phyloP scores from a whole-genome alignment of 2,329 filamentous ascomycete genomes.

The Alternaria sp. region DNA sequence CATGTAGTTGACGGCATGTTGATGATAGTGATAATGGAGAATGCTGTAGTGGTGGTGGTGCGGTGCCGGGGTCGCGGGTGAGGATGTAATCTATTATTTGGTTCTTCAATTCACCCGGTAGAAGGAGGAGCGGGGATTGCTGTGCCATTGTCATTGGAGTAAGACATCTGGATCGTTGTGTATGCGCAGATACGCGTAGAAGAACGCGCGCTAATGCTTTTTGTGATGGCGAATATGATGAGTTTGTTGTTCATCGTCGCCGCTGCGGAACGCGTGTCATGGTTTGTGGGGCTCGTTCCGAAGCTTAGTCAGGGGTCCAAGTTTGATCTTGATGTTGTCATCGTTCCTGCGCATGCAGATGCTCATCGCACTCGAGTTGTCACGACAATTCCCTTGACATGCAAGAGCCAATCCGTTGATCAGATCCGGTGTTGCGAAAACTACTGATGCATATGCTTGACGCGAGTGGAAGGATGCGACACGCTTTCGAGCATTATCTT shows the following conservation, averaged over 20 bases:
- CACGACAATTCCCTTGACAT: too few species aligned
- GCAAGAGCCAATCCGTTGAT: too few species aligned
- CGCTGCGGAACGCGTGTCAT: neutral
- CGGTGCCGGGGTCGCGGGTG: conserved; percentile 3
- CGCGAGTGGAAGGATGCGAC: too few species aligned
- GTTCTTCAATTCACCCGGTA: conserved; percentile 28
- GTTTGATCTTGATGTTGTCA: too few species aligned
- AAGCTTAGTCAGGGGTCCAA: neutral
- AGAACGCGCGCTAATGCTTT: neutral
- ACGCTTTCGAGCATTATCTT: too few species aligned
- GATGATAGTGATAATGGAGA: conserved; percentile 24
- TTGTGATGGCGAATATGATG: neutral
- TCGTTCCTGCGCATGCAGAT: neutral
- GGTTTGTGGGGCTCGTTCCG: neutral
- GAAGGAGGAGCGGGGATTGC: conserved; percentile 10
- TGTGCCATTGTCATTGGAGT: neutral
- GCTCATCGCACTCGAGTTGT: too few species aligned
- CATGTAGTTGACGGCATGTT: conserved; percentile 23
- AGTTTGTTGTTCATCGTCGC: neutral
- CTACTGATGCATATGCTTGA: too few species aligned
- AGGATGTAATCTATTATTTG: conserved; percentile 22
- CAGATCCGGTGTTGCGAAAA: too few species aligned
- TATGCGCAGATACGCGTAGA: neutral
- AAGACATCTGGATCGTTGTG: neutral
- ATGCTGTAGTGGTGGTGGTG: conserved; percentile 8